Evolutionary conservation across 2,329 filamentous ascomycete species (phyloP).

Genomic region (Colletotrichum phormii): DNA sequence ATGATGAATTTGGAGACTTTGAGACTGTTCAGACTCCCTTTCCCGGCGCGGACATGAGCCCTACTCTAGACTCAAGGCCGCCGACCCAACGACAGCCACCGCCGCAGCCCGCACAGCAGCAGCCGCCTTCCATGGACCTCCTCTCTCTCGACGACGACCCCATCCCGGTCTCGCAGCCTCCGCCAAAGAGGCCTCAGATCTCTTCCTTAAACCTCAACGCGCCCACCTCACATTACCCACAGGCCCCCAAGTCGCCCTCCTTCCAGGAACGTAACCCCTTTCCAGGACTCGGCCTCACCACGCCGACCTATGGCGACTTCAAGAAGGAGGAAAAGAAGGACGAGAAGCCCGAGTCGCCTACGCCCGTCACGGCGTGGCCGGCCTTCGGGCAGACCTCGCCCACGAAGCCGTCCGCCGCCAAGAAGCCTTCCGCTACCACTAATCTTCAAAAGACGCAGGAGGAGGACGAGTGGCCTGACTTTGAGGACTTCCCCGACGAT

Average conservation of each 20-base stretch:
- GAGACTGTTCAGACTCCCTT: conserved; percentile 55
- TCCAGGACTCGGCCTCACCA: conserved; percentile 59
- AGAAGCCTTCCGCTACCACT: conserved; percentile 22
- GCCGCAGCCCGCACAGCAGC: conserved; percentile 14
- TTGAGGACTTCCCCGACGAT: conserved; percentile 56
- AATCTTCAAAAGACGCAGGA: conserved; percentile 40
- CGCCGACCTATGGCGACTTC: conserved; percentile 50
- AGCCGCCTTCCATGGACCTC: conserved; percentile 52
- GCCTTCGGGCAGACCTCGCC: conserved; percentile 42
- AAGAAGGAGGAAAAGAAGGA: conserved; percentile 47
- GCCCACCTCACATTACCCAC: conserved; percentile 53
- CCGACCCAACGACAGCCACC: conserved; percentile 39
- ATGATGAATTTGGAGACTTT: conserved; percentile 72
- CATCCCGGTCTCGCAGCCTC: conserved; percentile 41
- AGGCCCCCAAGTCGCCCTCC: conserved; percentile 63
- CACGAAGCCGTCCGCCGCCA: conserved; percentile 12
- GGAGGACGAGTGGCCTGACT: conserved; percentile 63
- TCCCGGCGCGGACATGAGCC: conserved; percentile 16
- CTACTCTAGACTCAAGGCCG: conserved; percentile 26
- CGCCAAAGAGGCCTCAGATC: conserved; percentile 46
- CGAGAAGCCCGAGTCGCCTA: conserved; percentile 48
- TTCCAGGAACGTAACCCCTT: conserved; percentile 67
- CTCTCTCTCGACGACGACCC: conserved; percentile 50
- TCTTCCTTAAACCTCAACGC: conserved; percentile 47
- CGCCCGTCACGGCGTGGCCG: conserved; percentile 61